A percentile compares a stretch with the other conserved stretches of the same genome.
Evolutionary conservation across 768 basidiomycete species (phyloP).

Genomic region (Suillus weaverae): DNA sequence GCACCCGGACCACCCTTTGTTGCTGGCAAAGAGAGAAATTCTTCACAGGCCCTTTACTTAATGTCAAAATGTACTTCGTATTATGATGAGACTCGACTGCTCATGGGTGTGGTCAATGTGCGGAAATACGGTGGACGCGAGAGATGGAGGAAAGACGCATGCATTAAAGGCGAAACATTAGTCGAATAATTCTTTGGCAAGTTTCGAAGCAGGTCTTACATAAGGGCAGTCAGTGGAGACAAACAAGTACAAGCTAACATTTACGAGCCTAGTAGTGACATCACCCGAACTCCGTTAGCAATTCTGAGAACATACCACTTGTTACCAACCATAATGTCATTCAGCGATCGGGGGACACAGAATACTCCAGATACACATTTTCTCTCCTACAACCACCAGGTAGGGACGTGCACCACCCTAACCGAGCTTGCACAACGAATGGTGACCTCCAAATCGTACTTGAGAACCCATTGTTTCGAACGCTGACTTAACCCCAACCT

Average conservation of each 20-base stretch:
- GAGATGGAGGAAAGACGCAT: no score
- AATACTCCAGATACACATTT: background rate
- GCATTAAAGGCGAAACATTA: no score
- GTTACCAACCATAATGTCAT: background rate
- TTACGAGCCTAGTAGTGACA: background rate
- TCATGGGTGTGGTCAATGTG: background rate
- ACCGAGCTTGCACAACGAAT: conserved; percentile 1
- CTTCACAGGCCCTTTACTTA: background rate
- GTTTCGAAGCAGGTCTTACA: no score
- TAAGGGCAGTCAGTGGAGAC: no score
- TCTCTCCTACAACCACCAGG: background rate
- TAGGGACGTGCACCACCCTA: background rate
- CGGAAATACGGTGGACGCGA: background rate
- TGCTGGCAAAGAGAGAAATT: background rate
- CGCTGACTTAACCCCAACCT: background rate
- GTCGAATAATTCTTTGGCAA: background rate
- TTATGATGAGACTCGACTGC: background rate
- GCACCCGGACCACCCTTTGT: background rate
- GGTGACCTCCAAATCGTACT: conserved; percentile 5
- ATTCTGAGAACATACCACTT: background rate
- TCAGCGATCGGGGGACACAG: background rate
- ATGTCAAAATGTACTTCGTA: background rate
- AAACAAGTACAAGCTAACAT: background rate
- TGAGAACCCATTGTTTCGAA: background rate
- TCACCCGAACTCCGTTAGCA: background rate